These are phyloP conservation scores for Boletus barrowsii DNA, from an alignment of 768 basidiomycete genomes.

Conservation along the genomic window DNA sequence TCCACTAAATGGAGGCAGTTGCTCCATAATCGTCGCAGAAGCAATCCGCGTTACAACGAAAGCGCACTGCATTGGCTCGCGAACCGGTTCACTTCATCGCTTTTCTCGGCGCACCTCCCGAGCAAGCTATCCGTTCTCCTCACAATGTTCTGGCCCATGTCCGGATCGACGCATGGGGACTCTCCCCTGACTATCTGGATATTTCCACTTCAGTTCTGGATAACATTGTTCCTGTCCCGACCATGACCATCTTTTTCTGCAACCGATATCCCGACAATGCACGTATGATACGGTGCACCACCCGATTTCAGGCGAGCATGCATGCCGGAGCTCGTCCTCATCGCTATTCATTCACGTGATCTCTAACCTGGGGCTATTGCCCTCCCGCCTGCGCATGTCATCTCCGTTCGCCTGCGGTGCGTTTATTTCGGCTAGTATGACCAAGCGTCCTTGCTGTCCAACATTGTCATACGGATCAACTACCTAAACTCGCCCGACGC, in stretches of 20 bases:
- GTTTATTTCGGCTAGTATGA: conserved; percentile 7
- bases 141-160: conserved; percentile 4
- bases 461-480: neutral
- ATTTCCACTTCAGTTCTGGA: neutral
- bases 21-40: conserved; percentile 5
- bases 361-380: conserved; percentile 1
- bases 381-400: conserved; percentile 8
- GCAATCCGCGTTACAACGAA: conserved; percentile 6
- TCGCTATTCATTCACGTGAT: neutral
- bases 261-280: neutral
- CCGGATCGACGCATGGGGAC: conserved; percentile 21
- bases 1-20: conserved; percentile 11
- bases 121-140: neutral
- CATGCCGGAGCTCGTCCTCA: conserved; percentile 1
- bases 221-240: neutral
- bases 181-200: neutral
- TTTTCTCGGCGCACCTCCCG: neutral
- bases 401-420: conserved; percentile 13
- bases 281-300: neutral
- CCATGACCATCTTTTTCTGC: neutral
- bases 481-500: conserved; percentile 3
- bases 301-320: conserved; percentile 4
- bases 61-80: conserved; percentile 2
- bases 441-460: neutral
- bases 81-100: conserved; percentile 21